Conservation (phyloP, 352 stramenopile genomes). For the Phytophthora chlamydospora region DNA sequence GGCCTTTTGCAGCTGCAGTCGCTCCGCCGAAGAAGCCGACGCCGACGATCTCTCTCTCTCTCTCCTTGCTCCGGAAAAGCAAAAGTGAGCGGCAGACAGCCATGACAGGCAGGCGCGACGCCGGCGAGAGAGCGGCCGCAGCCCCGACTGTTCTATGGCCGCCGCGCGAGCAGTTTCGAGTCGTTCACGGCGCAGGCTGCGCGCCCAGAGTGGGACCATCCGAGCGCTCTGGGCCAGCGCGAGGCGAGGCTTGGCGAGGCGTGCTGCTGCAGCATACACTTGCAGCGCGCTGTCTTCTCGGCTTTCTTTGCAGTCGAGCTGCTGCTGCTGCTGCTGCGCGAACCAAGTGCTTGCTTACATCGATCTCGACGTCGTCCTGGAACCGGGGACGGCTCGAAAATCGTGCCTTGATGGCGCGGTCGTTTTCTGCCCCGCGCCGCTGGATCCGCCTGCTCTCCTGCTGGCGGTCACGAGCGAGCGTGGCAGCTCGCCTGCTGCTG, state of each 20-base stretch:
- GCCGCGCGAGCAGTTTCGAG: constrained; percentile 41
- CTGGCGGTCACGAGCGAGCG: not conserved
- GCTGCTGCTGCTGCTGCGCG: not conserved
- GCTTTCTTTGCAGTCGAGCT: too few relatives aligned
- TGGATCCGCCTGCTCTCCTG: constrained; percentile 20
- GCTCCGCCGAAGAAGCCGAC: constrained; percentile 6
- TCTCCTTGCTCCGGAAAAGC: constrained; percentile 26
- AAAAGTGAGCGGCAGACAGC: constrained; percentile 39
- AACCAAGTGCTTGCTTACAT: too few relatives aligned
- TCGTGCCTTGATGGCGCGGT: constrained; percentile 12
- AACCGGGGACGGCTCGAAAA: constrained; percentile 17
- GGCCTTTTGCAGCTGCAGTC: not conserved
- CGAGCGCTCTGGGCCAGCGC: not conserved
- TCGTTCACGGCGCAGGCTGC: constrained; percentile 22
- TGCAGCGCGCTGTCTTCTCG: constrained; percentile 8
- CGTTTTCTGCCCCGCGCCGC: constrained; percentile 19
- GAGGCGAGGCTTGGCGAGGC: not conserved
- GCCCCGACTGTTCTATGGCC: constrained; percentile 27
- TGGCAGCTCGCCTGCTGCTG: not conserved
- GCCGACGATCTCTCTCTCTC: constrained; percentile 24
- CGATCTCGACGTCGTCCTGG: too few relatives aligned
- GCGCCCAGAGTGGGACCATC: constrained; percentile 24
- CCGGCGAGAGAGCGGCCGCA: constrained; percentile 14
- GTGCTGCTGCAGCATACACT: constrained; percentile 1
- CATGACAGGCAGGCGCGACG: constrained; percentile 15